Evolutionary conservation across 306 rosid genomes (phyloP).

Genomic region (Adenanthera pavonina): DNA sequence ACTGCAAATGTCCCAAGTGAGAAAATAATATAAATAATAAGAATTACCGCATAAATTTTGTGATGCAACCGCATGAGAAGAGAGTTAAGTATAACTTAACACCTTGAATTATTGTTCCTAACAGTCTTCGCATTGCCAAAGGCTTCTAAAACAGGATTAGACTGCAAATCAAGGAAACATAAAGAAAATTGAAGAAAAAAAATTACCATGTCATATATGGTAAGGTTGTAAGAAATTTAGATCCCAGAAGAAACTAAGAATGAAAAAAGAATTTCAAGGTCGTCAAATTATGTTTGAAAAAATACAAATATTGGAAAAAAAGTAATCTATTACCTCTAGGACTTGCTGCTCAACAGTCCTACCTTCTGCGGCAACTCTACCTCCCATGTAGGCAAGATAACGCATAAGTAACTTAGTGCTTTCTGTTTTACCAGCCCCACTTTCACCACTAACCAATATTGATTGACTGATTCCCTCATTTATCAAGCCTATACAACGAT

Average conservation of each 20-base stretch:
- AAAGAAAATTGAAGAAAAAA: slow-evolving; percentile 1
- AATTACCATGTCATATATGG: neutral
- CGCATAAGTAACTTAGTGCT: slow-evolving; percentile 98
- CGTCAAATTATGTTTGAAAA: slow-evolving; percentile 6
- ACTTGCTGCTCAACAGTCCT: slow-evolving; percentile 98
- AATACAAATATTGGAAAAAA: slow-evolving; percentile 32
- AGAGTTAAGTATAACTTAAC: slow-evolving; percentile 32
- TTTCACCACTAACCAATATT: slow-evolving; percentile 99
- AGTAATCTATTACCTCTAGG: slow-evolving; percentile 70
- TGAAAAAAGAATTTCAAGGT: neutral
- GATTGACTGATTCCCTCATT: slow-evolving; percentile 93
- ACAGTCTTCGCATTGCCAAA: slow-evolving; percentile 99
- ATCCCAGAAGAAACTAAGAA: slow-evolving; percentile 5
- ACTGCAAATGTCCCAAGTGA: slow-evolving; percentile 57
- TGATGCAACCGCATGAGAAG: slow-evolving; percentile 19
- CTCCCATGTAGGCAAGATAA: slow-evolving; percentile 99
- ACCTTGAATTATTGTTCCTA: slow-evolving; percentile 98
- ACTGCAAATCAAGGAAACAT: slow-evolving; percentile 56
- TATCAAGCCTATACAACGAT: slow-evolving; percentile 58
- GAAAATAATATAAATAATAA: slow-evolving; percentile 31
- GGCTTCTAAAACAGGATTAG: slow-evolving; percentile 99
- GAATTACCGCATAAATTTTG: slow-evolving; percentile 29
- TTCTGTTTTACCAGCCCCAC: slow-evolving; percentile 99
- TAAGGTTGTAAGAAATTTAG: slow-evolving; percentile 13
- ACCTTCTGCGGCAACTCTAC: slow-evolving; percentile 85